Evolutionary conservation across 2,329 filamentous ascomycete species (phyloP), one percentile per base, ranked within the genome.

Genomic region (Alternaria sp.): DNA sequence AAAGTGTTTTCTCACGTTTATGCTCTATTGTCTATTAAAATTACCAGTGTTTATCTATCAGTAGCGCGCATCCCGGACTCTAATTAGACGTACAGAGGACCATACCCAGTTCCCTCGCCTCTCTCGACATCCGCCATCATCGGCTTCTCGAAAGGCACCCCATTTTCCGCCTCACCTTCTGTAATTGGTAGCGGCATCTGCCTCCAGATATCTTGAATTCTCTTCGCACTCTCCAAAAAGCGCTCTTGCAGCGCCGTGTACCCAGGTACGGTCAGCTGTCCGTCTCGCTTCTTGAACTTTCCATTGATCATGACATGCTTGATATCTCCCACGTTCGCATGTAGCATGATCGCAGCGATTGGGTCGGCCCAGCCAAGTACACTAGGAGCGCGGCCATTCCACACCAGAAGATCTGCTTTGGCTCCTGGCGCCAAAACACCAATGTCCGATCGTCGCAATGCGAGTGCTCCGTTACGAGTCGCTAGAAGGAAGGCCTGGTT

Each of bases 301-400:
- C 85, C 85, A 53, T 83, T 80, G 0, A 87, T 81, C 10, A 85
- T 59, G 0, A 87, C 85, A 52, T 84, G 78, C 55, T 81, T 70
- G 25, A 88, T 76, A 58, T 88, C 85, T 0, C 82, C 85, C 4
- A 85, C 81, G 54, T 80, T 84, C 1, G 85, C 81, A 59, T 88
- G 86, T 36, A 88, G 73, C 27, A 88, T 82, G 1, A 88, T 77
- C 0, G 86, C 86, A 0, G 85, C 85, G 4, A 88, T 79, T 0
- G 85, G 84, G 57, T 88, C 85, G 6, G 64, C 74, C 84, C 85
- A 87, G 3, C 86, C 86, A 0, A 87, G 74, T 67, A 88, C 74
- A 1, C 78, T 76, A 0, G 85, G 85, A 0, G 81, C 79, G 1
- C 79, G 74, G 0, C 83, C 84, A 59, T 86, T 79, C 76, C 84